Evolutionary conservation across 805 yeast species (phyloP).

Genomic region (Candida coleopterorum): DNA sequence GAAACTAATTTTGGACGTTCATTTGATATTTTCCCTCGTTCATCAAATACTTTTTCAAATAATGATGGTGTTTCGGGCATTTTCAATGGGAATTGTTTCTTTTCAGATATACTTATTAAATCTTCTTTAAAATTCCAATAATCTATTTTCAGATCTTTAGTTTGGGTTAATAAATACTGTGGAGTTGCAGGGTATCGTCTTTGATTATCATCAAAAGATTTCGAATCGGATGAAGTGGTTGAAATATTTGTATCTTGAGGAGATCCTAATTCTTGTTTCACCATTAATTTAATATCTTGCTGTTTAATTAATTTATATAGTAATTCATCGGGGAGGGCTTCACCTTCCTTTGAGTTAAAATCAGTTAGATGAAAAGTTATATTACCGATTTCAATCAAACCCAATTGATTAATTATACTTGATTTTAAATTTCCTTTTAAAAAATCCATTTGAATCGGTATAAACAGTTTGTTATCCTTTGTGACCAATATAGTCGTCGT

Average conservation of each 20-base stretch:
- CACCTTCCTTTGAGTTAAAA: slow-evolving; percentile 56
- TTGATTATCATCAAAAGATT: slow-evolving; percentile 38
- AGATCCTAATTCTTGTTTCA: slow-evolving; percentile 29
- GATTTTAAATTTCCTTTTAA: slow-evolving; percentile 11
- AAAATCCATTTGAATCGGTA: slow-evolving; percentile 34
- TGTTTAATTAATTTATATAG: slow-evolving; percentile 33
- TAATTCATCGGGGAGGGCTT: slow-evolving; percentile 46
- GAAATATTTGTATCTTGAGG: slow-evolving; percentile 32
- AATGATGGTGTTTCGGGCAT: slow-evolving; percentile 8
- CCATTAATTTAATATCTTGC: slow-evolving; percentile 29
- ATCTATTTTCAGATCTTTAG: slow-evolving; percentile 40
- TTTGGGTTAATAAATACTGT: slow-evolving; percentile 50
- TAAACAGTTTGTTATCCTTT: slow-evolving; percentile 53
- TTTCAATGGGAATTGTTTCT: slow-evolving; percentile 8
- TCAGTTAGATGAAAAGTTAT: slow-evolving; percentile 62
- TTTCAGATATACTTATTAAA: slow-evolving; percentile 1
- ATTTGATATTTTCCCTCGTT: slow-evolving; percentile 72
- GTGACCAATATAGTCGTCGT: slow-evolving; percentile 42
- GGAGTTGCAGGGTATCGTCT: slow-evolving; percentile 59
- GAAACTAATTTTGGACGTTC: slow-evolving; percentile 39
- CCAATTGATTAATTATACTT: slow-evolving; percentile 26
- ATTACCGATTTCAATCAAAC: slow-evolving; percentile 25
- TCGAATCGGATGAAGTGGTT: slow-evolving; percentile 51
- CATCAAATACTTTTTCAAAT: slow-evolving; percentile 73
- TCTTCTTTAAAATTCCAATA: slow-evolving; percentile 52